phyloP scores from a whole-genome alignment of 495 filamentous ascomycete species.

The Hyaloscypha variabilis region DNA sequence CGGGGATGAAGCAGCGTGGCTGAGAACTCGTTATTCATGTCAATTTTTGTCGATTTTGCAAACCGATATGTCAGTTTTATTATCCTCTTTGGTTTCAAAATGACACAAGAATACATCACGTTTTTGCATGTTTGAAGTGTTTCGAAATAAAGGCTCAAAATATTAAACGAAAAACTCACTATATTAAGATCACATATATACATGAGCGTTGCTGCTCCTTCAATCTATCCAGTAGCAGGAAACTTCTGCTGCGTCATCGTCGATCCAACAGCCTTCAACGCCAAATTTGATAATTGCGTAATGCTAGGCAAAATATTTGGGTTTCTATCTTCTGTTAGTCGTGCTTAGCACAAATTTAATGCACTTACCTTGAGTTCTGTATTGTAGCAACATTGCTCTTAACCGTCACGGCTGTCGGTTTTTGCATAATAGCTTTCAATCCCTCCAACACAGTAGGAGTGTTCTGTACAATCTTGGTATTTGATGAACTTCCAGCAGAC shows the following conservation, averaged over 20 bases:
- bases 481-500: slow-evolving; percentile 3
- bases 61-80: too few relatives aligned
- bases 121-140: too few relatives aligned
- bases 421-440: slow-evolving; percentile 17
- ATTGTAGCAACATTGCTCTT: slow-evolving; percentile 12
- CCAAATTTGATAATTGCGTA: slow-evolving; percentile 19
- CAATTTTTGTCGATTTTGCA: too few relatives aligned
- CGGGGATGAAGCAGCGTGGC: too few relatives aligned
- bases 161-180: too few relatives aligned
- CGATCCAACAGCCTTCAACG: slow-evolving; percentile 17
- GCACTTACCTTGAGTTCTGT: slow-evolving; percentile 10
- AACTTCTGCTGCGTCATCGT: slow-evolving; percentile 22
- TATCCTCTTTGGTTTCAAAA: too few relatives aligned
- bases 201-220: too few relatives aligned
- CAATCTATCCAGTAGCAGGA: slow-evolving; percentile 11
- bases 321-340: slow-evolving; percentile 16
- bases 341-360: neutral
- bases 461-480: slow-evolving; percentile 25
- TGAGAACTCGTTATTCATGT: too few relatives aligned
- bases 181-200: too few relatives aligned
- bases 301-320: slow-evolving; percentile 25
- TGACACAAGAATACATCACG: too few relatives aligned
- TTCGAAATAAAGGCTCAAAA: too few relatives aligned
- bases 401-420: slow-evolving; percentile 3
- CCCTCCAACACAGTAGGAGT: slow-evolving; percentile 18